phyloP scores from a whole-genome alignment of 2,329 filamentous ascomycete genomes.

The Oidium heveae region DNA sequence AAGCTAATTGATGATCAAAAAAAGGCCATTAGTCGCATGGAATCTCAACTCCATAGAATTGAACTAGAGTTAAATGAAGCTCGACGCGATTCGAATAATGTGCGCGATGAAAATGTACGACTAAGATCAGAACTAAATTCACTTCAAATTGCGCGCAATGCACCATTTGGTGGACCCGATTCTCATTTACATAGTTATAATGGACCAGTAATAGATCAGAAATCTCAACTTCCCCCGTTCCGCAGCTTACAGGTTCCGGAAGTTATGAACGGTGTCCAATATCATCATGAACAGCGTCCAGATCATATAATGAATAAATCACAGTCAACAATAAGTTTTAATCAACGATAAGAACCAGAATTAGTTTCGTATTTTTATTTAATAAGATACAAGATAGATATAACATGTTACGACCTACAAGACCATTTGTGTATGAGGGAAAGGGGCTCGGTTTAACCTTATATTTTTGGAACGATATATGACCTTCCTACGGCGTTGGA shows the following conservation, averaged over 20 bases:
- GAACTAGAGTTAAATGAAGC: constrained; percentile 15
- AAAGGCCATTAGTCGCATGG: constrained; percentile 17
- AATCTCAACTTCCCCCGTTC: constrained; percentile 27
- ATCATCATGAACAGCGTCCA: constrained; percentile 14
- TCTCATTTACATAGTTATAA: constrained; percentile 4
- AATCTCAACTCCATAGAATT: constrained; percentile 17
- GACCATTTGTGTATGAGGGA: no score
- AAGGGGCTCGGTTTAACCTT: no score
- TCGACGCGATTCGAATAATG: constrained; percentile 20
- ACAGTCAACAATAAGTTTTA: no score
- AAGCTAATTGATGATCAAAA: constrained; percentile 10
- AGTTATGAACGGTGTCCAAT: constrained; percentile 41
- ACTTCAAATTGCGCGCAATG: constrained; percentile 4
- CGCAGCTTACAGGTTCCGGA: constrained; percentile 23
- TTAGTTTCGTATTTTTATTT: no score
- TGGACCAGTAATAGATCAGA: constrained; percentile 7
- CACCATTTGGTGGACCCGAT: constrained; percentile 2
- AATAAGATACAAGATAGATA: no score
- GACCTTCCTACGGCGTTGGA: no score
- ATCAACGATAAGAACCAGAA: no score
- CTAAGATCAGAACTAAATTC: constrained; percentile 9
- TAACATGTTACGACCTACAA: no score
- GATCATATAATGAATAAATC: no score
- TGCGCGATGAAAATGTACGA: constrained; percentile 12
- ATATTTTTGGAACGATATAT: no score